A percentile compares a stretch with the other conserved stretches of the same genome.
phyloP scores from a whole-genome alignment of 2,329 filamentous ascomycete genomes.

The Alternaria consortialis region DNA sequence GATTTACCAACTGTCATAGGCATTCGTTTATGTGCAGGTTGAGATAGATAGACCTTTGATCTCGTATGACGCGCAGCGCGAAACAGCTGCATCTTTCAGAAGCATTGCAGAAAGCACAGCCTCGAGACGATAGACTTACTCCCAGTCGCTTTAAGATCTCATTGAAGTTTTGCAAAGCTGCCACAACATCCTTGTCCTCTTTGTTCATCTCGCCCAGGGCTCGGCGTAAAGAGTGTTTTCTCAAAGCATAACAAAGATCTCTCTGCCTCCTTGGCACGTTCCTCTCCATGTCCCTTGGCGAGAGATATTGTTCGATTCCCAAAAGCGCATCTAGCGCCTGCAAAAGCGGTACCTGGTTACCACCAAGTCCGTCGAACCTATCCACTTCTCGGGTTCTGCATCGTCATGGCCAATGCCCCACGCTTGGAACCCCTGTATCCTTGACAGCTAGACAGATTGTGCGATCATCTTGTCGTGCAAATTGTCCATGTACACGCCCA shows the following conservation, averaged over 20 bases:
- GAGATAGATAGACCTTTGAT: constrained; percentile 6
- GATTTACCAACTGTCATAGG: constrained; percentile 15
- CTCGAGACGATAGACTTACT: not conserved
- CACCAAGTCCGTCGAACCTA: constrained; percentile 6
- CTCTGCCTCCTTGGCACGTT: constrained; percentile 8
- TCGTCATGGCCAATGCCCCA: constrained; percentile 7
- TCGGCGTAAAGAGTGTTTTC: constrained; percentile 6
- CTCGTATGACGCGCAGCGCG: constrained; percentile 8
- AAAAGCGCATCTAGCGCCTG: constrained; percentile 13
- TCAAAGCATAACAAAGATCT: constrained; percentile 1
- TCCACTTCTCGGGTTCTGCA: not conserved
- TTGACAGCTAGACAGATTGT: constrained; percentile 9
- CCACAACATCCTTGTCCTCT: too few relatives aligned
- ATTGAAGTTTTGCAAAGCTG: too few relatives aligned
- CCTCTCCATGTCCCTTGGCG: constrained; percentile 1
- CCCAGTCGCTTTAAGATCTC: too few relatives aligned
- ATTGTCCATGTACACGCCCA: constrained; percentile 5
- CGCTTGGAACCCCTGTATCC: constrained; percentile 11
- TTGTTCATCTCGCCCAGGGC: not conserved
- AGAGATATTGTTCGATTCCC: constrained; percentile 13
- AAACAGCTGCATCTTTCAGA: constrained; percentile 5
- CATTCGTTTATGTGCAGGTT: constrained; percentile 9
- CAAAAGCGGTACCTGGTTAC: constrained; percentile 9
- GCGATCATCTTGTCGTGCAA: constrained; percentile 9
- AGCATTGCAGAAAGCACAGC: not conserved